Evolutionary conservation across 352 stramenopile species (phyloP).

Genomic region (Phytophthora tentaculata): DNA sequence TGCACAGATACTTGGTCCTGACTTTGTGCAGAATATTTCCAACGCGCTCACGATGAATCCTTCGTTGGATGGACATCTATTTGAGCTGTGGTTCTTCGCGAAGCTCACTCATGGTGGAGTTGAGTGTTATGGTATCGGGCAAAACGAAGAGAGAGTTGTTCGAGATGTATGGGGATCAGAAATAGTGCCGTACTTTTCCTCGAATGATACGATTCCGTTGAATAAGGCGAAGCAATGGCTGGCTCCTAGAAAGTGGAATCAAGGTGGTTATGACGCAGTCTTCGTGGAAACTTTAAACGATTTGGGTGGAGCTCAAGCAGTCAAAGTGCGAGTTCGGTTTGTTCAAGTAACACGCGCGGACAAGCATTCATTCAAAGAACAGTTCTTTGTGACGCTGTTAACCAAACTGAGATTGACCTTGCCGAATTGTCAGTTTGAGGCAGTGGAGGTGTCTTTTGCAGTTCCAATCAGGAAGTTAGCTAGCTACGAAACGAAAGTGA

Average conservation of each 20-base stretch:
- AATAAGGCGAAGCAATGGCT: constrained; percentile 1
- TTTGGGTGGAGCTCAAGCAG: too few species aligned
- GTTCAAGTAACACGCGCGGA: neutral
- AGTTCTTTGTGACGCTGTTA: neutral
- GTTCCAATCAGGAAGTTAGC: constrained; percentile 4
- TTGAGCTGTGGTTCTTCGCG: too few species aligned
- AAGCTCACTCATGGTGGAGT: too few species aligned
- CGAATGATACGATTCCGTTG: neutral
- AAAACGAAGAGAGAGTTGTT: neutral
- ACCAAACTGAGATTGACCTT: neutral
- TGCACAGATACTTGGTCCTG: too few species aligned
- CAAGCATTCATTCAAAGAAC: constrained; percentile 1
- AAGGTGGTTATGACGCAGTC: constrained; percentile 4
- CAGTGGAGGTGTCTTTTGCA: constrained; percentile 2
- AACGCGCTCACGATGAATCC: too few species aligned
- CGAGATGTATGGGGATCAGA: neutral
- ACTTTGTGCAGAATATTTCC: too few species aligned
- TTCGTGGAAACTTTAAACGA: neutral
- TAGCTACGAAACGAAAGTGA: too few species aligned
- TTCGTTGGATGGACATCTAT: too few species aligned
- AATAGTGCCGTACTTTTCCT: neutral
- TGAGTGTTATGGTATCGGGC: too few species aligned
- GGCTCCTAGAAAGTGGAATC: neutral
- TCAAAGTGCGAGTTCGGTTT: neutral
- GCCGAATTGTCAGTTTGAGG: neutral